Evolutionary conservation across 164 flowering plant genomes (phyloP).

Genomic region (Sextonia rubra): DNA sequence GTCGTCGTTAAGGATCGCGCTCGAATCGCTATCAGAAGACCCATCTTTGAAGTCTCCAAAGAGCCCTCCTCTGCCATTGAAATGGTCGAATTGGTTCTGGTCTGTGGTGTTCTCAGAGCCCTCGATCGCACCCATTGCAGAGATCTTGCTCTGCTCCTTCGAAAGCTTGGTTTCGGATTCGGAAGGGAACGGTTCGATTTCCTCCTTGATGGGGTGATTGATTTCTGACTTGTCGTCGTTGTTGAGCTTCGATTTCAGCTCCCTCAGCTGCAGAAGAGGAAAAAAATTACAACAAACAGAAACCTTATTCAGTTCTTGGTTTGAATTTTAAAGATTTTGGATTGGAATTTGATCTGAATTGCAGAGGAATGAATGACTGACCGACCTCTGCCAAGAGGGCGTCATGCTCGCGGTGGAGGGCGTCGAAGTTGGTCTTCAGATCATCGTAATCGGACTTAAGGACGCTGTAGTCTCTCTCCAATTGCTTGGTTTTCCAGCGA

Average conservation of each 20-base stretch:
- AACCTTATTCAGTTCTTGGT: not conserved
- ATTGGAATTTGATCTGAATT: no score
- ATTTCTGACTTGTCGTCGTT: constrained; percentile 42
- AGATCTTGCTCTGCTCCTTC: constrained; percentile 17
- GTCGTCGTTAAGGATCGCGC: constrained; percentile 81
- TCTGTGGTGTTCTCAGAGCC: not conserved
- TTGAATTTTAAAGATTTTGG: not conserved
- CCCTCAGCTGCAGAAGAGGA: constrained; percentile 34
- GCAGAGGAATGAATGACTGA: not conserved
- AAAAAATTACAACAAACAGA: not conserved
- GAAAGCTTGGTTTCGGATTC: constrained; percentile 27
- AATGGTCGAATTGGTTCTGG: constrained; percentile 1
- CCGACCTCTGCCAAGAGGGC: constrained; percentile 62
- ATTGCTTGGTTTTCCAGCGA: constrained; percentile 85
- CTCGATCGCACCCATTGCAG: constrained; percentile 1
- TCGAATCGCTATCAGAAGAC: constrained; percentile 74
- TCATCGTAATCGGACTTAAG: constrained; percentile 56
- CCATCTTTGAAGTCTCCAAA: constrained; percentile 52
- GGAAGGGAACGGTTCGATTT: constrained; percentile 6
- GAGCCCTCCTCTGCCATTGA: not conserved
- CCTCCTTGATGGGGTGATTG: constrained; percentile 34
- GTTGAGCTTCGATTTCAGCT: constrained; percentile 58
- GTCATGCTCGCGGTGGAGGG: constrained; percentile 65
- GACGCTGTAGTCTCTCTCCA: constrained; percentile 70
- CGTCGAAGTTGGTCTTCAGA: constrained; percentile 54